A percentile compares a stretch with the other conserved stretches of the same genome.
These are phyloP conservation scores for Wilcoxina mikolae DNA, from an alignment of 495 filamentous ascomycete species.

Conservation along the genomic window DNA sequence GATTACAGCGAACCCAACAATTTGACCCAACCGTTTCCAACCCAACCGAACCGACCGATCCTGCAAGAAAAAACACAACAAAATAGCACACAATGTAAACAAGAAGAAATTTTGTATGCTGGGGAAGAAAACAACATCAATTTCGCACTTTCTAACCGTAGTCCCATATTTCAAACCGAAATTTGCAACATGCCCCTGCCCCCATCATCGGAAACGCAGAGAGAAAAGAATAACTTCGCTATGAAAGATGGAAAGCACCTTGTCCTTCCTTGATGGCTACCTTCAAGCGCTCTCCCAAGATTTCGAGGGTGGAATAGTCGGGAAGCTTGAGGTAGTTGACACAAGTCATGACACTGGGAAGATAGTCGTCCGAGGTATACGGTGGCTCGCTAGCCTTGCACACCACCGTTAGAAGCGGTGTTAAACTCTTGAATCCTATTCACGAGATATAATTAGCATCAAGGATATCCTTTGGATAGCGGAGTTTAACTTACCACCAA, in stretches of 20 bases:
- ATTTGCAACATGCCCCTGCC: constrained; percentile 21
- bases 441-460: constrained; percentile 13
- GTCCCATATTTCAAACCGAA: constrained; percentile 26
- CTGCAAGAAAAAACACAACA: too few relatives aligned
- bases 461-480: background rate
- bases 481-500: constrained; percentile 58
- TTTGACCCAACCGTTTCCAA: too few relatives aligned
- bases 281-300: constrained; percentile 58
- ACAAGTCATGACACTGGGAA: constrained; percentile 98
- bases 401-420: constrained; percentile 96
- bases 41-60: too few relatives aligned
- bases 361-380: constrained; percentile 87
- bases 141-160: background rate
- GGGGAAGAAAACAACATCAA: background rate
- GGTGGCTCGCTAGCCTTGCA: constrained; percentile 95
- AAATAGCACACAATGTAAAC: too few relatives aligned
- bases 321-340: constrained; percentile 98
- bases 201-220: constrained; percentile 27
- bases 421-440: constrained; percentile 87
- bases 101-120: too few relatives aligned
- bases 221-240: constrained; percentile 10
- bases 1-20: too few relatives aligned
- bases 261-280: constrained; percentile 94
- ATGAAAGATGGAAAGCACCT: constrained; percentile 95
- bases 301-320: constrained; percentile 72